Evolutionary conservation across 768 basidiomycete species (phyloP), one percentile per base, ranked within the genome.

Genomic region (Xerocomellus amylosporus): DNA sequence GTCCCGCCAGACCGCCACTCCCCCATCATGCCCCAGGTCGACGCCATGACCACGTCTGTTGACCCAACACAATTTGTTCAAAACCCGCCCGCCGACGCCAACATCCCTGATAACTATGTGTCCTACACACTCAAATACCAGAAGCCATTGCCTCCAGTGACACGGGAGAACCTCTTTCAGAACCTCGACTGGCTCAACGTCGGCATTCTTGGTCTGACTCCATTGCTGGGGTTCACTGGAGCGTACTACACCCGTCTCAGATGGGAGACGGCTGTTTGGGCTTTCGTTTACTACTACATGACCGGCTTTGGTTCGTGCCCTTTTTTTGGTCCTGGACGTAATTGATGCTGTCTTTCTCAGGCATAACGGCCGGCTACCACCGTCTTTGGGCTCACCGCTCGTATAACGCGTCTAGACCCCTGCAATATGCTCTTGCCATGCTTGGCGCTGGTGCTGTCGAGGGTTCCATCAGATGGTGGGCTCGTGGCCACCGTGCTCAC

Each of bases 381-480:
- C 86, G 97, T 53, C 81, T 98, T 1, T 99, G 95, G 94, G 91
- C 97, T 10, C 97, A 99, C 67, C 85, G 97, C 53, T 81, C 91
- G 0, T 99, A 96, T 73, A 98, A 97, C 67, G 97, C 96, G 36
- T 86, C 88, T 4, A 79, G 79, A 55, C 87, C 90, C 15, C 75
- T 98, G 13, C 87, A 98, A 69, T 97, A 93, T 67, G 74, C 46
- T 66, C 83, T 96, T 43, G 90, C 93, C 31, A 65, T 88, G 38
- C 84, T 86, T 10, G 95, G 93, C 52, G 85, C 91, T 1, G 94
- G 94, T 39, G 93, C 91, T 8, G 87, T 93, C 49, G 84, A 98
- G 68, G 93, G 93, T 8, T 95, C 93, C 22, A 94, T 98, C 77
- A 90, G 90, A 68, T 97, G 95, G 94, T 98, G 95, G 95, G 86